phyloP scores from a whole-genome alignment of 371 early-diverging fungal species.

The Mortierella sp. region DNA sequence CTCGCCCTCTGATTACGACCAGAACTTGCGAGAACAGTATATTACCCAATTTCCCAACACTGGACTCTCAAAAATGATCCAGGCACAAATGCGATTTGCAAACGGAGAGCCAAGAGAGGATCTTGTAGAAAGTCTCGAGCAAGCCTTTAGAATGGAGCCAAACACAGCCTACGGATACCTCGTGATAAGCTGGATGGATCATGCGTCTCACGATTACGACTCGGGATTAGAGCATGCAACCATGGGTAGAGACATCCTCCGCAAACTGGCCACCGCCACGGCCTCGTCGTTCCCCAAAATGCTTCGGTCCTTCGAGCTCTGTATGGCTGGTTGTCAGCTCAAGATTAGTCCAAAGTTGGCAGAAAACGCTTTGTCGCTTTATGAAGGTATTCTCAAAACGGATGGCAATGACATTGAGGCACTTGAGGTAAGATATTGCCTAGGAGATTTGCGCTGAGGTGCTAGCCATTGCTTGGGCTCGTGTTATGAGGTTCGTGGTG shows the following conservation, averaged over 20 bases:
- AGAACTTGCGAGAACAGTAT: conserved; percentile 54
- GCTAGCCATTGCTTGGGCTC: too few relatives aligned
- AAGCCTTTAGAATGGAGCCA: conserved; percentile 61
- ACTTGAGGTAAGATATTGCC: conserved; percentile 45
- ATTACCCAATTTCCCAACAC: conserved; percentile 61
- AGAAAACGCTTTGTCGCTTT: conserved; percentile 62
- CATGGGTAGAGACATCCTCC: conserved; percentile 59
- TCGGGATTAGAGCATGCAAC: conserved; percentile 71
- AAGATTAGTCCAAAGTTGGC: conserved; percentile 63
- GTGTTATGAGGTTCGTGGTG: too few relatives aligned
- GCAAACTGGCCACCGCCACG: conserved; percentile 46
- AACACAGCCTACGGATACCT: conserved; percentile 63
- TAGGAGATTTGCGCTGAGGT: neutral
- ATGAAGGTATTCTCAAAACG: conserved; percentile 61
- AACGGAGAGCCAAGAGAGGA: conserved; percentile 57
- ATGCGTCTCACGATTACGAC: conserved; percentile 65
- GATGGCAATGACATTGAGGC: conserved; percentile 62
- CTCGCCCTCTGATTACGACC: conserved; percentile 64
- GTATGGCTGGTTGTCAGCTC: conserved; percentile 73
- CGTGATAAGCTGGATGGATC: conserved; percentile 65
- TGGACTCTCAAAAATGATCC: conserved; percentile 63
- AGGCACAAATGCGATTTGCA: conserved; percentile 57
- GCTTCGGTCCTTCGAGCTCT: conserved; percentile 65
- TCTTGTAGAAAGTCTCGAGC: conserved; percentile 61
- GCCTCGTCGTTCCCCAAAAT: conserved; percentile 57